These are phyloP conservation scores for Hirschfeldia incana DNA, from an alignment of 345 rosid genomes.

Conservation along the genomic window DNA sequence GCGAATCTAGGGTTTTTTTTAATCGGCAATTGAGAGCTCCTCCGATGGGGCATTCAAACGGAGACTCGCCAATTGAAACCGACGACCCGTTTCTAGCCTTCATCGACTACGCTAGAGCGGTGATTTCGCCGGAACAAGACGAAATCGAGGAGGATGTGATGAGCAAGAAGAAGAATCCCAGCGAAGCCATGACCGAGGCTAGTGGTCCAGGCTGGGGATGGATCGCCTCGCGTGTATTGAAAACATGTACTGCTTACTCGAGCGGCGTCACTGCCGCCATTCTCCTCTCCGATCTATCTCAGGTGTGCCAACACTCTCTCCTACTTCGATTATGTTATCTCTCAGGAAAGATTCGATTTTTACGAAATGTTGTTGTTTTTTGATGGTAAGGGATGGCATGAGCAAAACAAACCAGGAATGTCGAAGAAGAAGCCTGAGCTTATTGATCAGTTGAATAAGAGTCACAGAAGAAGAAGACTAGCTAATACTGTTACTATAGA, in stretches of 20 bases:
- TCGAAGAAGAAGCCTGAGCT: slow-evolving; percentile 70
- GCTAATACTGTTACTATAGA: slow-evolving; percentile 75
- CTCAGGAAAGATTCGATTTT: too few species aligned
- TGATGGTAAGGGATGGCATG: slow-evolving; percentile 77
- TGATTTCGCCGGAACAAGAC: slow-evolving; percentile 50
- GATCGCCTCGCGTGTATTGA: slow-evolving; percentile 73
- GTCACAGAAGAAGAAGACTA: slow-evolving; percentile 66
- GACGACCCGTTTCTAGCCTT: slow-evolving; percentile 75
- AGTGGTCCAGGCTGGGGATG: slow-evolving; percentile 80
- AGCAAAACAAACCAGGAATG: slow-evolving; percentile 56
- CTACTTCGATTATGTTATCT: background rate
- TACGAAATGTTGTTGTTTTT: background rate
- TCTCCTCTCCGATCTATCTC: slow-evolving; percentile 79
- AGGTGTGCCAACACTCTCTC: slow-evolving; percentile 45
- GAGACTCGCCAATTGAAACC: slow-evolving; percentile 44
- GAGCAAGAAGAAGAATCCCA: slow-evolving; percentile 5
- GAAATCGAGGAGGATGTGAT: slow-evolving; percentile 12
- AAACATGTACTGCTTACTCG: slow-evolving; percentile 77
- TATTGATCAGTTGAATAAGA: slow-evolving; percentile 60
- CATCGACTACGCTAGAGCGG: slow-evolving; percentile 66
- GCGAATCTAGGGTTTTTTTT: slow-evolving; percentile 36
- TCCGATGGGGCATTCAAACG: slow-evolving; percentile 16
- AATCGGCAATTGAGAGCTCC: slow-evolving; percentile 20
- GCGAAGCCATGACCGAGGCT: slow-evolving; percentile 28
- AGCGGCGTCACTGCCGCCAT: slow-evolving; percentile 94